A percentile compares a stretch with the other conserved stretches of the same genome.
Conservation (phyloP, 306 rosid species). For the Quercus parvula region DNA sequence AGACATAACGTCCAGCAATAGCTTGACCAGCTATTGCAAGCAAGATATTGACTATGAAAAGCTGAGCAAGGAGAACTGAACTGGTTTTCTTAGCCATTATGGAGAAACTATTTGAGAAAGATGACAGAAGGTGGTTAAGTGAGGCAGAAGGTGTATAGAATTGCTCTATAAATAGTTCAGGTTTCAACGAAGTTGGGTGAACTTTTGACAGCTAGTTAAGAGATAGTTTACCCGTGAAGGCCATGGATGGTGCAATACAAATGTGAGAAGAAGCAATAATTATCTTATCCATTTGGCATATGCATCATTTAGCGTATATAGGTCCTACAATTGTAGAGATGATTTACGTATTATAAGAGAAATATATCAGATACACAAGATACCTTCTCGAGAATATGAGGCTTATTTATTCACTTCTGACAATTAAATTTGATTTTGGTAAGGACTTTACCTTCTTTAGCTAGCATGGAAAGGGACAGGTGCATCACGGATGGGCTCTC, state of each 20-base stretch:
- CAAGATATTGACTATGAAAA: slow-evolving; percentile 32
- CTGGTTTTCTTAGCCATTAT: slow-evolving; percentile 27
- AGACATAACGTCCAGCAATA: slow-evolving; percentile 37
- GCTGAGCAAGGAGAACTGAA: slow-evolving; percentile 20
- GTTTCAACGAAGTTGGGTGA: slow-evolving; percentile 30
- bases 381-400: too few species aligned
- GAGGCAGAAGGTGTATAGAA: slow-evolving; percentile 27
- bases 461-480: neutral
- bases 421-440: too few species aligned
- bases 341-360: too few species aligned
- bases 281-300: too few species aligned
- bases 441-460: too few species aligned
- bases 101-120: neutral
- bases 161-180: slow-evolving; percentile 30
- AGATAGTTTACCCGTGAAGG: neutral
- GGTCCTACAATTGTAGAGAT: too few species aligned
- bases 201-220: slow-evolving; percentile 58
- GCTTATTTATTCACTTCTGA: too few species aligned
- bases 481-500: too few species aligned
- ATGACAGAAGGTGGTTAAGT: slow-evolving; percentile 21
- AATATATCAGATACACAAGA: too few species aligned
- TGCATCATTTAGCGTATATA: too few species aligned
- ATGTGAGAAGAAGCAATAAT: neutral
- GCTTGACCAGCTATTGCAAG: slow-evolving; percentile 38
- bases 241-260: neutral